Percentiles rank a stretch among this genome's conserved stretches.
Conservation (phyloP, 768 basidiomycete genomes). For the Rhodotorula diobovata region DNA sequence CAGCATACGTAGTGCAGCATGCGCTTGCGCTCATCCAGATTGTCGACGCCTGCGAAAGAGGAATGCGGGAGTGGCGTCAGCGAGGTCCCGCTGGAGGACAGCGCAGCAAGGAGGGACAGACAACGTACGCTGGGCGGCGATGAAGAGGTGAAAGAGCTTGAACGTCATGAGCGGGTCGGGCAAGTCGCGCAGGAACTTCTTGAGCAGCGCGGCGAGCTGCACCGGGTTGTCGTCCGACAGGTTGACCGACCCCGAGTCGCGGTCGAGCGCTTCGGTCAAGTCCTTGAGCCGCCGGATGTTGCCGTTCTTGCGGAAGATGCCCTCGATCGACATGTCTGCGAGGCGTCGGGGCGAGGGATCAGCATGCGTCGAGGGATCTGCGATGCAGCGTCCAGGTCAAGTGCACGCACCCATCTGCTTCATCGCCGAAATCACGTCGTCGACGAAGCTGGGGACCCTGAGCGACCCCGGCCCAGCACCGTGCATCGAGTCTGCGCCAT, state of each 20-base stretch:
- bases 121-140: slow-evolving; percentile 79
- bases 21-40: slow-evolving; percentile 71
- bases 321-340: slow-evolving; percentile 96
- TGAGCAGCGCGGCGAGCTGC: slow-evolving; percentile 90
- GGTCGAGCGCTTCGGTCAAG: slow-evolving; percentile 84
- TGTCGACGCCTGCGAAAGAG: slow-evolving; percentile 58
- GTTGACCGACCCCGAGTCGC: slow-evolving; percentile 87
- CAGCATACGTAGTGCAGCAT: slow-evolving; percentile 79
- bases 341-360: slow-evolving; percentile 4
- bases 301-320: slow-evolving; percentile 96
- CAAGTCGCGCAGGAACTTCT: slow-evolving; percentile 92
- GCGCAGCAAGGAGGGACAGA: not conserved
- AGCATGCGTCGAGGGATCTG: not conserved
- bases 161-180: slow-evolving; percentile 95
- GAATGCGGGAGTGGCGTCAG: not conserved
- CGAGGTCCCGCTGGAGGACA: not conserved
- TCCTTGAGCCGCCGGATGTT: slow-evolving; percentile 91
- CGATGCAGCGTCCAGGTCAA: not conserved
- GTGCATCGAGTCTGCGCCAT: slow-evolving; percentile 89
- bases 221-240: slow-evolving; percentile 92
- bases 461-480: slow-evolving; percentile 80
- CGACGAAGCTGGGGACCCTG: slow-evolving; percentile 92
- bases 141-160: slow-evolving; percentile 81
- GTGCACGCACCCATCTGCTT: slow-evolving; percentile 83
- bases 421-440: slow-evolving; percentile 98